Evolutionary conservation across 495 filamentous ascomycete species (phyloP).

Genomic region (Lasiosphaeria ovina): DNA sequence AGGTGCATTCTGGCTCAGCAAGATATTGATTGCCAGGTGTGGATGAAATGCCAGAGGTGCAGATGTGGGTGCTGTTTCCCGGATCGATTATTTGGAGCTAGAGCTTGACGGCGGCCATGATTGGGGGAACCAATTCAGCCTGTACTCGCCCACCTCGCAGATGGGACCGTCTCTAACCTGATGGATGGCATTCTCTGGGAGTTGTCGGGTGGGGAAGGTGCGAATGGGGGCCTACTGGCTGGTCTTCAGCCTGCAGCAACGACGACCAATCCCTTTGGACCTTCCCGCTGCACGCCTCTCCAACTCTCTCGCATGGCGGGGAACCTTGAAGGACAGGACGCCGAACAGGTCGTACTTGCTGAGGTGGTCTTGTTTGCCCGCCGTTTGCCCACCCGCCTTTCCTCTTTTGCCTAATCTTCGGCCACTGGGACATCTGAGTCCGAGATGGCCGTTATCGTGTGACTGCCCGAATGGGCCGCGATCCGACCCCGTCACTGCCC

Average conservation of each 20-base stretch:
- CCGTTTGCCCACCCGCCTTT: not conserved
- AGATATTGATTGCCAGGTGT: slow-evolving; percentile 1
- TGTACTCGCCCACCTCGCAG: slow-evolving; percentile 1
- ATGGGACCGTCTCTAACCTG: not conserved
- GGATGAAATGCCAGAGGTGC: not conserved
- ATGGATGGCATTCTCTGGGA: not conserved
- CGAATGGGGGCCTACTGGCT: too few species aligned
- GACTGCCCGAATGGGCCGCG: slow-evolving; percentile 2
- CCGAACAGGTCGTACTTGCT: too few species aligned
- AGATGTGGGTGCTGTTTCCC: not conserved
- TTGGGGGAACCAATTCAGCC: slow-evolving; percentile 23
- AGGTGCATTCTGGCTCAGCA: not conserved
- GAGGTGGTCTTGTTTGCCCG: not conserved
- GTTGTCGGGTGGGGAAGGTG: too few species aligned
- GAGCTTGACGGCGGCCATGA: not conserved
- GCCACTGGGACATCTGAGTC: slow-evolving; percentile 13
- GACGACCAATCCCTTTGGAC: too few species aligned
- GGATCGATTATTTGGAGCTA: not conserved
- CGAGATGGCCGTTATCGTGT: slow-evolving; percentile 7
- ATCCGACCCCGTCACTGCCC: not conserved
- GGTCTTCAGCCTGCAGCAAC: too few species aligned
- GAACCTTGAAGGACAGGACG: too few species aligned
- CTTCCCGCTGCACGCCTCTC: too few species aligned
- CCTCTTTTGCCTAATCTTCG: slow-evolving; percentile 18
- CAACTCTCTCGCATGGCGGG: too few species aligned